Percentiles rank a stretch among this genome's conserved stretches.
Conservation (phyloP, 306 rosid genomes). For the Aeschynomene evenia region DNA sequence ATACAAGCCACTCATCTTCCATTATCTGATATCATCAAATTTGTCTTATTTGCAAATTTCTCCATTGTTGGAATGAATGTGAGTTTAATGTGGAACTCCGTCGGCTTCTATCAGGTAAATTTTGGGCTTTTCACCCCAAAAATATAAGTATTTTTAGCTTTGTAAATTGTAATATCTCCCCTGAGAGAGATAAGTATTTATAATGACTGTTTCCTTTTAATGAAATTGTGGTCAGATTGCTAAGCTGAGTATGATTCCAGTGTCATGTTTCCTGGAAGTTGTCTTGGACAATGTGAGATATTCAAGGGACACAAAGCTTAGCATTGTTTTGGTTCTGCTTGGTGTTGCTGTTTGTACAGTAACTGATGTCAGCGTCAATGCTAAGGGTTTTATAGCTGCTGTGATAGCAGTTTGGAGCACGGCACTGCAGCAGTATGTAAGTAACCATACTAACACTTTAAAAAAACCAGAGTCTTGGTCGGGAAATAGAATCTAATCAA, state of each 20-base stretch:
- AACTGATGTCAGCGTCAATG: slow-evolving; percentile 83
- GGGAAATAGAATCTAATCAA: slow-evolving; percentile 8
- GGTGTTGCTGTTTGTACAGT: slow-evolving; percentile 91
- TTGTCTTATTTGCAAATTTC: slow-evolving; percentile 79
- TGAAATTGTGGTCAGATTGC: slow-evolving; percentile 62
- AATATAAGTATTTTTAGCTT: background rate
- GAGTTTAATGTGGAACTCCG: slow-evolving; percentile 93
- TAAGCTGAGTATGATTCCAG: slow-evolving; percentile 87
- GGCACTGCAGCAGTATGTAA: slow-evolving; percentile 79
- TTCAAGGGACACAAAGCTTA: slow-evolving; percentile 82
- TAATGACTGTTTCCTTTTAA: slow-evolving; percentile 26
- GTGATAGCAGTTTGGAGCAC: slow-evolving; percentile 80
- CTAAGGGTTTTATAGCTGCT: slow-evolving; percentile 79
- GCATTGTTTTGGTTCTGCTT: slow-evolving; percentile 66
- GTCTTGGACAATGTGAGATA: slow-evolving; percentile 70
- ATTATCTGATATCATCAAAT: slow-evolving; percentile 62
- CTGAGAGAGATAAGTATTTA: slow-evolving; percentile 15
- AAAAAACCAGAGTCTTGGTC: slow-evolving; percentile 21
- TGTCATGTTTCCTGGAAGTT: slow-evolving; percentile 77
- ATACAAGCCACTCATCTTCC: slow-evolving; percentile 71
- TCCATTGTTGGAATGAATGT: slow-evolving; percentile 91
- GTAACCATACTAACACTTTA: slow-evolving; percentile 37
- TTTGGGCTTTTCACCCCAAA: background rate
- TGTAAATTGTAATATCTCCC: background rate
- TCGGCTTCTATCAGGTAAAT: slow-evolving; percentile 83